These are phyloP conservation scores for Volvox reticuliferus DNA, from an alignment of 139 green algal genomes.

Conservation along the genomic window DNA sequence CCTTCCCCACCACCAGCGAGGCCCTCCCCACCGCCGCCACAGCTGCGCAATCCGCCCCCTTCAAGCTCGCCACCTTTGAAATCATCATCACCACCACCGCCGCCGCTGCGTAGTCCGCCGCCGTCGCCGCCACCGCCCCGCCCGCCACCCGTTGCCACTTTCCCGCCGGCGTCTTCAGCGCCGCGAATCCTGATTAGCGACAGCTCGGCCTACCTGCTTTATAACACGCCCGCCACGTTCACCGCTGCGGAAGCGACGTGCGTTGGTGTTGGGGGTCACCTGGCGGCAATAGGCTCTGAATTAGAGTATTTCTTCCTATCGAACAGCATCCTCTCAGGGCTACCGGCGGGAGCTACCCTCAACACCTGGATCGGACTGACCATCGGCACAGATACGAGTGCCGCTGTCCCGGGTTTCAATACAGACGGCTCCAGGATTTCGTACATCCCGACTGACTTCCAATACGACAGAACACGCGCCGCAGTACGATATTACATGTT, in stretches of 20 bases:
- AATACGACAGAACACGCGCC: constrained; percentile 3
- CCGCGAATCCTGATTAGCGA: background rate
- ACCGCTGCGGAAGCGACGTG: background rate
- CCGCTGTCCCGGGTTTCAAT: constrained; percentile 20
- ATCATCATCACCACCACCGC: background rate
- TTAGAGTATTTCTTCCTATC: background rate
- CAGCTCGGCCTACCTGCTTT: constrained; percentile 25
- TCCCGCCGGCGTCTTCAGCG: background rate
- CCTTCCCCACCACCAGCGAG: background rate
- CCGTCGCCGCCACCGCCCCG: background rate
- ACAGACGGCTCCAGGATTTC: constrained; percentile 22
- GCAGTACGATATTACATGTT: constrained; percentile 41
- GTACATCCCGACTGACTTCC: background rate
- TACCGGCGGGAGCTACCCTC: background rate
- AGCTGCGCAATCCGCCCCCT: background rate
- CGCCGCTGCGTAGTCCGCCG: background rate
- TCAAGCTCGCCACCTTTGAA: background rate
- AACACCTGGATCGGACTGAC: constrained; percentile 31
- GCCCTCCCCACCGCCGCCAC: background rate
- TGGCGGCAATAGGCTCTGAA: background rate
- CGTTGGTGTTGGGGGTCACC: background rate
- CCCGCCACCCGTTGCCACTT: too few species aligned
- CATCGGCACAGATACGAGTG: background rate
- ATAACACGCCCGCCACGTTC: background rate
- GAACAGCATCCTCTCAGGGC: background rate